Evolutionary conservation across 768 basidiomycete genomes (phyloP), one percentile per base, ranked within the genome.

Genomic region (Hygrocybe punicea): DNA sequence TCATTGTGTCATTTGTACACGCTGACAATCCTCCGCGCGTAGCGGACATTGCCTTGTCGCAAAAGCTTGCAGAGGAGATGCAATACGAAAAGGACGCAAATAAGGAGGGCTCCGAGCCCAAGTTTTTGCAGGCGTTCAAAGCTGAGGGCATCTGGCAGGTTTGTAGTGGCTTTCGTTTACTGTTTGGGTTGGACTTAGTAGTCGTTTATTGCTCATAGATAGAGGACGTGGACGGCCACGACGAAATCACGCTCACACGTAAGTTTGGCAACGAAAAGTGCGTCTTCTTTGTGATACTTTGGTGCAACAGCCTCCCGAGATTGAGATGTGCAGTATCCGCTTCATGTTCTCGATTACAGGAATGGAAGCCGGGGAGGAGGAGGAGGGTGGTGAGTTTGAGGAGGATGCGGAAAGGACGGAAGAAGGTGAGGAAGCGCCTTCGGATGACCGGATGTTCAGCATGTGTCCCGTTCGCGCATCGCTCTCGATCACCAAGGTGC

Each of bases 311-410:
- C n/a, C n/a, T n/a, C n/a, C n/a, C n/a, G n/a, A n/a, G n/a, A n/a
- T n/a, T n/a, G n/a, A n/a, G 42, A 46, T 36, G 55, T 33, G 44
- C 65, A 95, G 93, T 62, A 82, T 98, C 71, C 90, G 88, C 33
- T 70, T 95, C 67, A 86, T 93, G 71, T 97, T 98, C 82, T 93
- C 93, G 58, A 91, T 96, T 62, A 87, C 90, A 39, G 95, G 98
- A 71, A 78, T 96, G 52, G 84, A 91, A 63, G 53, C 67, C 3
- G 75, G 76, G n/a, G 75, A 76, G 46, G 63, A 72, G 36, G 64
- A 73, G 35, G 67, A 72, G 21, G 64, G 72, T 35, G 75, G 75
- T 3, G 70, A 75, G 35, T 51, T 51, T 10, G 70, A 76, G 11
- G 76, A 76, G 24, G 73, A 75, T 24, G 73, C 71, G 29, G 59